Percentiles rank a stretch among this genome's conserved stretches.
Evolutionary conservation across 2,329 filamentous ascomycete species (phyloP).

Genomic region (Calonectria pseudoreteaudii): DNA sequence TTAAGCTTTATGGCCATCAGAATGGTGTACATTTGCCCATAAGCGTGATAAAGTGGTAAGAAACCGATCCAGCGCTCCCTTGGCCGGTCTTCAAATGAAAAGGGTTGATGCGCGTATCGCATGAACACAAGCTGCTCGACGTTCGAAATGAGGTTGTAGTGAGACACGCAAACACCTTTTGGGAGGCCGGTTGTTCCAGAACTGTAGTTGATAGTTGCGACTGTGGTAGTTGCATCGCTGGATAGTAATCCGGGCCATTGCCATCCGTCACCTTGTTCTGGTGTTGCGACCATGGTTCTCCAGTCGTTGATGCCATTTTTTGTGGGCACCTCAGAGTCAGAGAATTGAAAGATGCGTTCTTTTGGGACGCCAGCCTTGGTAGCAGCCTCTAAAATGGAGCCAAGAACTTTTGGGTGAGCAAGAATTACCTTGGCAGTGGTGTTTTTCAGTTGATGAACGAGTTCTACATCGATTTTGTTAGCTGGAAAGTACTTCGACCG

Average conservation of each 20-base stretch:
- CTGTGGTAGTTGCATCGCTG: constrained; percentile 47
- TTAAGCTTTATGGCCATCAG: constrained; percentile 57
- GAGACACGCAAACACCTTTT: constrained; percentile 63
- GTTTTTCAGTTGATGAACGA: constrained; percentile 63
- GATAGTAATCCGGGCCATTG: constrained; percentile 53
- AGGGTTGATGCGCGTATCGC: constrained; percentile 52
- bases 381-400: constrained; percentile 57
- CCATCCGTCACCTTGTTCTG: constrained; percentile 50
- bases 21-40: constrained; percentile 65
- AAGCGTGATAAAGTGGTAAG: constrained; percentile 75
- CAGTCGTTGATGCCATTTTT: constrained; percentile 55
- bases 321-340: constrained; percentile 49
- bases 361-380: constrained; percentile 53
- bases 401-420: constrained; percentile 59
- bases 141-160: constrained; percentile 63
- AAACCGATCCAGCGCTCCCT: constrained; percentile 67
- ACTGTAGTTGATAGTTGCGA: constrained; percentile 62
- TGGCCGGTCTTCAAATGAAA: constrained; percentile 49
- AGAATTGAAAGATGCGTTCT: constrained; percentile 61
- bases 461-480: constrained; percentile 51
- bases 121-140: constrained; percentile 62
- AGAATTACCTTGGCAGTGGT: constrained; percentile 62
- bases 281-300: constrained; percentile 51
- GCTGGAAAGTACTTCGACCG: not conserved
- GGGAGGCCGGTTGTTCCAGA: constrained; percentile 64